Evolutionary conservation across 805 yeast species (phyloP), one percentile per base, ranked within the genome.

Genomic region (Starmerella floricola): DNA sequence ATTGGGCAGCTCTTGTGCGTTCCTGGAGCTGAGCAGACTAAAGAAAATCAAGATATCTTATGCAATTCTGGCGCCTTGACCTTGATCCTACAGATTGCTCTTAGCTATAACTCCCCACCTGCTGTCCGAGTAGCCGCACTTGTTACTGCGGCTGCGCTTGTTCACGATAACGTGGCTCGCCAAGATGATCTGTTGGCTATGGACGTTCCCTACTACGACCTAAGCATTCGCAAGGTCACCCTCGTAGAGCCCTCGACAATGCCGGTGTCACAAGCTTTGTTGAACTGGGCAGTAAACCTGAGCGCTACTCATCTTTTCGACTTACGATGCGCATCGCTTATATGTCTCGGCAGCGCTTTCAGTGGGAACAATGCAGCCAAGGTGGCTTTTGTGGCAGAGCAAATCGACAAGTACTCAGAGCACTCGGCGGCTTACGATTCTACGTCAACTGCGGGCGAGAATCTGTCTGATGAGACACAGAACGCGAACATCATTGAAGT

Each of bases 151-250:
- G 86, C 93, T 1, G 88, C 79, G 48, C 64, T 87, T 26, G 78
- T 91, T 3, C 63, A 77, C 36, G 71, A 75, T 24, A 85, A 86
- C 57, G 60, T 67, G 2, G 72, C 66, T 2, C 70, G 81, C 27
- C 98, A 91, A 59, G 62, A 64, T 12, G 74, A 74, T 44, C 79
- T 88, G 52, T 69, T 85, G 1, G 76, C 76, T 41, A 77, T 88
- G 12, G 97, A 91, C 59, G 95, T 91, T 6, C 98, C 98, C 0
- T 84, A 79, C 56, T 67, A 87, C 42, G 96, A 85, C 55, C 85
- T 95, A 10, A 66, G 78, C 4, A 54, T 74, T 40, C 76, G 77
- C 0, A 48, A 53, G 11, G 51, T 52, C 6, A 62, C 57, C 30
- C 45, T 50, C 4, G 21, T 15, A 3, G 60, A 52, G 38, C 64